phyloP scores from a whole-genome alignment of 2,329 filamentous ascomycete genomes.

The Paecilomyces niveus region DNA sequence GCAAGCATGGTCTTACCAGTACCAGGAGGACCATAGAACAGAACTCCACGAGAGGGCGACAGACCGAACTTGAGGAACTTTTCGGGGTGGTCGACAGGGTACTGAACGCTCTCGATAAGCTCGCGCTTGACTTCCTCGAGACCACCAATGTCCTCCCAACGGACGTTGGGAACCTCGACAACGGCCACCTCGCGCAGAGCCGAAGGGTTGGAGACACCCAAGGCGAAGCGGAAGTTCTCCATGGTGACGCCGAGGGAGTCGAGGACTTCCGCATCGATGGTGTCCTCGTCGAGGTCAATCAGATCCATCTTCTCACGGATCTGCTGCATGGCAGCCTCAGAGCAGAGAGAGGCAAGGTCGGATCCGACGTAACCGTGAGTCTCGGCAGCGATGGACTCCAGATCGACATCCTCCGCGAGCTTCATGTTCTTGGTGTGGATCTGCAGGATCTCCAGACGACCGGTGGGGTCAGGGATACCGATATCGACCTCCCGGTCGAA shows the following conservation, averaged over 20 bases:
- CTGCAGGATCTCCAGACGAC: conserved; percentile 95
- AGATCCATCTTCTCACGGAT: conserved; percentile 99
- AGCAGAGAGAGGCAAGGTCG: conserved; percentile 95
- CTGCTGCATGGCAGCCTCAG: conserved; percentile 98
- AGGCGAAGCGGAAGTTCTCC: conserved; percentile 99
- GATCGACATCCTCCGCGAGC: conserved; percentile 89
- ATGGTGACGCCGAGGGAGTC: conserved; percentile 98
- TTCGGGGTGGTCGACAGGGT: conserved; percentile 97
- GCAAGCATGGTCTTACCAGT: conserved; percentile 99
- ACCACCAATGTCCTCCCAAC: conserved; percentile 99
- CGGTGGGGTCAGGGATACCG: conserved; percentile 93
- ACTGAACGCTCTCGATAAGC: conserved; percentile 97
- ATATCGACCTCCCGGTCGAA: conserved; percentile 99
- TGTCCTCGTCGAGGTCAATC: conserved; percentile 97
- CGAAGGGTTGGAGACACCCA: conserved; percentile 96
- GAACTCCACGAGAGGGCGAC: conserved; percentile 92
- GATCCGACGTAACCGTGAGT: conserved; percentile 99
- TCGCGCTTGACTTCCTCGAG: conserved; percentile 98
- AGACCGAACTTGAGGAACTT: conserved; percentile 99
- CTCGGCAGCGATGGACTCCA: conserved; percentile 93
- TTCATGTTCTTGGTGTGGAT: conserved; percentile 99
- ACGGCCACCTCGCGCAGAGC: conserved; percentile 97
- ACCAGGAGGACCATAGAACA: conserved; percentile 98
- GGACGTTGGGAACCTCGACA: conserved; percentile 97
- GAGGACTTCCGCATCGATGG: conserved; percentile 95